A percentile compares a stretch with the other conserved stretches of the same genome.
Conservation (phyloP, 202 grass and related monocot genomes). For the Panicum virgatum region DNA sequence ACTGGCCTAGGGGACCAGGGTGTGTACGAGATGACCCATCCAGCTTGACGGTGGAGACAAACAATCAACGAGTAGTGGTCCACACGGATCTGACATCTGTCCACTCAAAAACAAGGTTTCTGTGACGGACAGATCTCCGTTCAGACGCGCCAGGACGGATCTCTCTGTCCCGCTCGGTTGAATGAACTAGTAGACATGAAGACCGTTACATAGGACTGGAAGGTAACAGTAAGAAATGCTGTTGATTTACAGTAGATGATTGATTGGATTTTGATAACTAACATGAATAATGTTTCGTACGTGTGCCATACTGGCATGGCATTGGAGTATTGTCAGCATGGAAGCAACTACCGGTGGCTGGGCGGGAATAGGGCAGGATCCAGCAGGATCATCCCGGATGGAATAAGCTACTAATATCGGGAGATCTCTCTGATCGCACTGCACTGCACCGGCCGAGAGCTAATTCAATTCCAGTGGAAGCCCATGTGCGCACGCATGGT, state of each 20-base stretch:
- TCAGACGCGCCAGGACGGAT: background rate
- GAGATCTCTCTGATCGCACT: slow-evolving; percentile 38
- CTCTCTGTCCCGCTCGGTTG: background rate
- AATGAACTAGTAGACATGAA: background rate
- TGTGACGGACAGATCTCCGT: background rate
- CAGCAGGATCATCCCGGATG: slow-evolving; percentile 47
- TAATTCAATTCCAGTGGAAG: background rate
- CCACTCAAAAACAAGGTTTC: background rate
- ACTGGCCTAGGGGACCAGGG: background rate
- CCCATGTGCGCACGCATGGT: background rate
- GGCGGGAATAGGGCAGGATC: slow-evolving; percentile 38
- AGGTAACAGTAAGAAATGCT: background rate
- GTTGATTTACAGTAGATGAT: background rate
- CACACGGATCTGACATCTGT: background rate
- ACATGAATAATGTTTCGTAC: too few species aligned
- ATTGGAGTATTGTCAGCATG: background rate
- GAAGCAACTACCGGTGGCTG: slow-evolving; percentile 29
- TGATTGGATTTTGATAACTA: background rate
- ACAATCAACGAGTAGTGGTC: background rate
- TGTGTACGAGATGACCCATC: background rate
- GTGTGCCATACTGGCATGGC: slow-evolving; percentile 28
- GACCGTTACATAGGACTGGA: background rate
- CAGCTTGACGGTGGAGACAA: background rate
- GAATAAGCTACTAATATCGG: slow-evolving; percentile 26
- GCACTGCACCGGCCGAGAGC: background rate